Evolutionary conservation across 2,329 filamentous ascomycete genomes (phyloP).

Genomic region (Alternaria gansuensis): DNA sequence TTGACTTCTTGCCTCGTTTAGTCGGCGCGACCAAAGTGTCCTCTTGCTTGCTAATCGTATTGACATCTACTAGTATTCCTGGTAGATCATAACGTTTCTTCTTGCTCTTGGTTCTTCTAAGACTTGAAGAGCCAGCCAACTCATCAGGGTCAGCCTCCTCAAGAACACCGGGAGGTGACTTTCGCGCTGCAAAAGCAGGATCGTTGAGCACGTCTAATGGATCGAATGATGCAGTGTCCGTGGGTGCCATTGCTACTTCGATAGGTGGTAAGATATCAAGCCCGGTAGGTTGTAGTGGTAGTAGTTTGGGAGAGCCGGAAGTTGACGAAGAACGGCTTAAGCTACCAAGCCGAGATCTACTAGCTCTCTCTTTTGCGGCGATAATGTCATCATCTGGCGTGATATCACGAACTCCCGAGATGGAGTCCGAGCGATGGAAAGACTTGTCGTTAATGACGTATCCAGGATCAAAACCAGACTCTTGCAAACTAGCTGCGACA

Average conservation of each 20-base stretch:
- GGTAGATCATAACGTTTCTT: constrained; percentile 44
- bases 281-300: constrained; percentile 26
- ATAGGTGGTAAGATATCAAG: constrained; percentile 45
- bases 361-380: constrained; percentile 42
- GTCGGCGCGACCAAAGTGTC: constrained; percentile 19
- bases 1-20: constrained; percentile 44
- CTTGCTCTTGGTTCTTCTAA: constrained; percentile 59
- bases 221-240: constrained; percentile 49
- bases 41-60: neutral
- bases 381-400: constrained; percentile 46
- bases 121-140: constrained; percentile 51
- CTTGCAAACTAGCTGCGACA: constrained; percentile 57
- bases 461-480: constrained; percentile 58
- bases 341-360: constrained; percentile 43
- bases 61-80: constrained; percentile 16
- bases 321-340: constrained; percentile 44
- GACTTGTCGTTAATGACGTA: constrained; percentile 56
- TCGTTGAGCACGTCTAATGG: constrained; percentile 51
- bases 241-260: constrained; percentile 47
- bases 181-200: constrained; percentile 48
- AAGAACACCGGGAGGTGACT: constrained; percentile 44
- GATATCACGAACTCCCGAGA: constrained; percentile 39
- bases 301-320: constrained; percentile 38
- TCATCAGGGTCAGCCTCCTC: constrained; percentile 52
- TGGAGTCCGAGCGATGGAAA: constrained; percentile 46